Evolutionary conservation across 2,329 filamentous ascomycete species (phyloP).

Genomic region (Xylaria sp.): DNA sequence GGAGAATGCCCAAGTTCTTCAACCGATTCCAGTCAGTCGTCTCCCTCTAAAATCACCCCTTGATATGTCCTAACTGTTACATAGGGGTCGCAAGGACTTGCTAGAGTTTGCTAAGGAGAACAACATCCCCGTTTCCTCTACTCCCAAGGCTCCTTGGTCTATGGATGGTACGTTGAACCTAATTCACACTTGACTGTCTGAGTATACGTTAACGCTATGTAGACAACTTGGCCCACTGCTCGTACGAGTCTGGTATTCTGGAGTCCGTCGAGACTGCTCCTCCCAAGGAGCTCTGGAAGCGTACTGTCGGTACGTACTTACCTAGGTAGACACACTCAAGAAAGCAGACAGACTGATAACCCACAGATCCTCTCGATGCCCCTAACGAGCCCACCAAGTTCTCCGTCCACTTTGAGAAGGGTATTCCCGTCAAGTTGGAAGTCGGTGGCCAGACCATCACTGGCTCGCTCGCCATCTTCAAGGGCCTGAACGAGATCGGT

Average conservation of each 20-base stretch:
- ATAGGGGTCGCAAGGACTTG: conserved; percentile 60
- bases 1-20: conserved; percentile 65
- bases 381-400: conserved; percentile 68
- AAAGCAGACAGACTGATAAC: not conserved
- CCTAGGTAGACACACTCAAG: not conserved
- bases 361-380: conserved; percentile 57
- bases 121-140: conserved; percentile 14
- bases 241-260: conserved; percentile 53
- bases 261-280: conserved; percentile 55
- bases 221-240: conserved; percentile 15
- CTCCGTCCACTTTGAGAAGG: conserved; percentile 67
- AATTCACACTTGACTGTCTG: not conserved
- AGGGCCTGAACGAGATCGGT: conserved; percentile 63
- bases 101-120: conserved; percentile 47
- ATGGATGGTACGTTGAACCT: not conserved
- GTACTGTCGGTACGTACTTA: conserved; percentile 37
- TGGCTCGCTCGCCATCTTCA: conserved; percentile 67
- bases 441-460: conserved; percentile 56
- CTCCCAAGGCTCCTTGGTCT: conserved; percentile 16
- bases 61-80: not conserved
- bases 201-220: not conserved
- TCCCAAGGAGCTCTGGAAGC: conserved; percentile 67
- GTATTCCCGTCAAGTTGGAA: conserved; percentile 58
- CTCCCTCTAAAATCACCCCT: not conserved
- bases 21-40: conserved; percentile 51